Evolutionary conservation across 2,329 filamentous ascomycete genomes (phyloP).

Genomic region (Coniochaeta prunicola): DNA sequence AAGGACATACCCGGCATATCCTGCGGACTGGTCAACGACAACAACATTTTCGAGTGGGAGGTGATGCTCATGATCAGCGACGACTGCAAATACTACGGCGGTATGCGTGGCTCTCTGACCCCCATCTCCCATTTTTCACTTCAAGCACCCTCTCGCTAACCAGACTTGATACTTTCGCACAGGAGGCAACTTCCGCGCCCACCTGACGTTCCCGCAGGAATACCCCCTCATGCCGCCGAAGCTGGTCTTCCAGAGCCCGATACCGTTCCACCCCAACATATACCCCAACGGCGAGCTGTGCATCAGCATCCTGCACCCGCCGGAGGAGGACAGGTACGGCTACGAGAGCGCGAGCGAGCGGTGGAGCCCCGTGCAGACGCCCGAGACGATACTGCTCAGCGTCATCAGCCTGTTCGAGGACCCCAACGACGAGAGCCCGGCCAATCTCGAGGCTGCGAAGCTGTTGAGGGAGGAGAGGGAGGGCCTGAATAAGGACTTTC

Average conservation of each 20-base stretch:
- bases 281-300: conserved; percentile 84
- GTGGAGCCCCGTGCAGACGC: conserved; percentile 91
- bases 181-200: conserved; percentile 90
- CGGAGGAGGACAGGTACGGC: conserved; percentile 87
- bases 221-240: conserved; percentile 87
- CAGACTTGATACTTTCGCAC: conserved; percentile 1
- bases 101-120: conserved; percentile 36
- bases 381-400: conserved; percentile 86
- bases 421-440: conserved; percentile 92
- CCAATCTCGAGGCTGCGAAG: conserved; percentile 88
- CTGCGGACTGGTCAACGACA: conserved; percentile 76
- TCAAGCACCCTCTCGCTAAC: background rate
- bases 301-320: conserved; percentile 94
- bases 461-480: conserved; percentile 74
- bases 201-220: conserved; percentile 72
- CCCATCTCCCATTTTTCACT: conserved; percentile 8
- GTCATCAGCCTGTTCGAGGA: conserved; percentile 89
- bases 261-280: conserved; percentile 92
- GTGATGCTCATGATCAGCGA: conserved; percentile 98
- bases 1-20: conserved; percentile 93
- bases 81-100: conserved; percentile 88
- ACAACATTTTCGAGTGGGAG: conserved; percentile 95
- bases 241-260: conserved; percentile 76
- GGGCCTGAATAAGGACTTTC: conserved; percentile 61
- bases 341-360: conserved; percentile 88